A percentile compares a stretch with the other conserved stretches of the same genome.
These are phyloP conservation scores for Tylopilus cervinicoccineus DNA, from an alignment of 768 basidiomycete species.

Conservation along the genomic window DNA sequence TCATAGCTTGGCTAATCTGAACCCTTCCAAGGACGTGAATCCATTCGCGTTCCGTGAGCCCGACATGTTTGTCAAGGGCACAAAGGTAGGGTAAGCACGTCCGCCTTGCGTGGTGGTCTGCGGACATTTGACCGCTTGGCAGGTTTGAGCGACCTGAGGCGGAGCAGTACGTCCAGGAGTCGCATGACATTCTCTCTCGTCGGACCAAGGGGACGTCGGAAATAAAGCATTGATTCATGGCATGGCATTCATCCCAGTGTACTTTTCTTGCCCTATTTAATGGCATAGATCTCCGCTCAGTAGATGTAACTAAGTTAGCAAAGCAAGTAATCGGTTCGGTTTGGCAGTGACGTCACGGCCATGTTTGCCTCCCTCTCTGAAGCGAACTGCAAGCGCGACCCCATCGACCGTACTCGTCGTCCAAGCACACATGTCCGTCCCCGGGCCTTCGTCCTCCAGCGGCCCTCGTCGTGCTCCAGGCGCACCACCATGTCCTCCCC, in stretches of 20 bases:
- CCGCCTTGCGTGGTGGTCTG: background rate
- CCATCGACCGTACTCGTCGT: background rate
- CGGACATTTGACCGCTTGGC: constrained; percentile 17
- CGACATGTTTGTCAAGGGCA: constrained; percentile 80
- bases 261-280: constrained; percentile 6
- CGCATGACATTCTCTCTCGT: constrained; percentile 49
- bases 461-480: background rate
- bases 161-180: constrained; percentile 58
- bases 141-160: constrained; percentile 71
- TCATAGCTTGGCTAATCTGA: constrained; percentile 88
- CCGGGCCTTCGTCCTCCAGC: constrained; percentile 3
- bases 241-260: constrained; percentile 4
- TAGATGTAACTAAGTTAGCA: background rate
- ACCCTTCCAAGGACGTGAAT: constrained; percentile 75
- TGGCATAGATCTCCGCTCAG: constrained; percentile 23
- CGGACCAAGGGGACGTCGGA: constrained; percentile 18
- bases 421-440: constrained; percentile 9
- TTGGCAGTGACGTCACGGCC: constrained; percentile 22
- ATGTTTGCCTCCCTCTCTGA: background rate
- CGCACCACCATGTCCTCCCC: constrained; percentile 7
- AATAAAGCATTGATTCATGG: constrained; percentile 23
- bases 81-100: constrained; percentile 58
- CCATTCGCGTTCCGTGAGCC: constrained; percentile 89
- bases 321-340: background rate
- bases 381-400: background rate